A percentile compares a stretch with the other conserved stretches of the same genome.
Evolutionary conservation across 148 eudicot species (phyloP).

Genomic region (Silene uniflora): DNA sequence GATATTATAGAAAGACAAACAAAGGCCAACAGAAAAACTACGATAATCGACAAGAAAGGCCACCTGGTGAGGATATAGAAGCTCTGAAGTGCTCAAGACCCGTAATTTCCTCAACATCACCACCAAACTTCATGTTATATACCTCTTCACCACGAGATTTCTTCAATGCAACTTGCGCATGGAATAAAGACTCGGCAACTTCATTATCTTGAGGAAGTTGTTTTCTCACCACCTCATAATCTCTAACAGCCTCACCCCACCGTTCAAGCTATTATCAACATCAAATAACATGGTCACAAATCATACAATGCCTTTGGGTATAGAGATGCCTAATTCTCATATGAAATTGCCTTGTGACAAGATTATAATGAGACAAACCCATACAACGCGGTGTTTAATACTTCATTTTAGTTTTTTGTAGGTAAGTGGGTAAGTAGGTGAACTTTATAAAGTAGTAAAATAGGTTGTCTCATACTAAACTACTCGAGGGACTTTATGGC

Average conservation of each 20-base stretch:
- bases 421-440: not conserved
- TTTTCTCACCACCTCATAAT: slow-evolving; percentile 70
- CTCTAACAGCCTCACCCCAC: slow-evolving; percentile 82
- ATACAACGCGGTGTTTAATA: not conserved
- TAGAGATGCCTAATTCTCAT: not conserved
- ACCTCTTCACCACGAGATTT: slow-evolving; percentile 80
- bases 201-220: slow-evolving; percentile 65
- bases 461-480: not conserved
- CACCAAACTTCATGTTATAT: slow-evolving; percentile 71
- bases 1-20: not conserved
- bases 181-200: slow-evolving; percentile 78
- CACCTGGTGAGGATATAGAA: slow-evolving; percentile 64
- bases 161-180: slow-evolving; percentile 77
- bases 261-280: slow-evolving; percentile 60
- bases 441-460: not conserved
- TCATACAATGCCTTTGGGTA: not conserved
- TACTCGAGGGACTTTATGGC: not conserved
- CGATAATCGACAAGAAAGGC: not conserved
- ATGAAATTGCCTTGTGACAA: not conserved
- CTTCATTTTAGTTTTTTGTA: no score
- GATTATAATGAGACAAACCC: not conserved
- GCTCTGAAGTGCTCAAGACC: slow-evolving; percentile 72
- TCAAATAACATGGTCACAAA: slow-evolving; percentile 10
- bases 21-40: not conserved
- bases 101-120: slow-evolving; percentile 60